These are phyloP conservation scores for Colletotrichum liriopes DNA, from an alignment of 2,329 filamentous ascomycete species.

Conservation along the genomic window DNA sequence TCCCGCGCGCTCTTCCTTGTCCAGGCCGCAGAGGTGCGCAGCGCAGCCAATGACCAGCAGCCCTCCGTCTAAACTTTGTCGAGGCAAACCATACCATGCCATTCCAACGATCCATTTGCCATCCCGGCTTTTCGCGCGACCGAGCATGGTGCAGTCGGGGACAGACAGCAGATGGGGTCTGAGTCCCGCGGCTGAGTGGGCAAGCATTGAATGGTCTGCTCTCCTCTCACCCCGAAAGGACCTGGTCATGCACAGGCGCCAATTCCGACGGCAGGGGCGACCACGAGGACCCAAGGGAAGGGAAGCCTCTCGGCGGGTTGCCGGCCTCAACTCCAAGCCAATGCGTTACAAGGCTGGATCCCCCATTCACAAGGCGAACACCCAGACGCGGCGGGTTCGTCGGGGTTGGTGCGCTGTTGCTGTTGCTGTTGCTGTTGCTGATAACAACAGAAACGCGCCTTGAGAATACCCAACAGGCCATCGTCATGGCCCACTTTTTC, in stretches of 20 bases:
- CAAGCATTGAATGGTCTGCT: conserved; percentile 9
- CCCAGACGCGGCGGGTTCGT: no score
- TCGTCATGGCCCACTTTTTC: conserved; percentile 16
- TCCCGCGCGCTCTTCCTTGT: neutral
- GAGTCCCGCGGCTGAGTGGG: conserved; percentile 12
- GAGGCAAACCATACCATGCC: neutral
- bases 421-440: conserved; percentile 1
- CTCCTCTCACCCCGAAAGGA: neutral
- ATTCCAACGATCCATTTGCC: neutral
- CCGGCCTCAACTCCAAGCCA: neutral
- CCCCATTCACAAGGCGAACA: neutral
- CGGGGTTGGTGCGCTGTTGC: neutral
- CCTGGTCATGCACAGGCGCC: neutral
- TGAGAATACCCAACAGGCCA: conserved; percentile 27
- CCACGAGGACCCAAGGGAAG: conserved; percentile 3
- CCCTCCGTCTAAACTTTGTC: conserved; percentile 5
- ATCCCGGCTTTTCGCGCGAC: conserved; percentile 3
- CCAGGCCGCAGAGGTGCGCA: conserved; percentile 1
- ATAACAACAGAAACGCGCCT: conserved; percentile 1
- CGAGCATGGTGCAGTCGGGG: neutral
- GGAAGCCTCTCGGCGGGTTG: conserved; percentile 9
- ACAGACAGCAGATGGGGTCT: conserved; percentile 2
- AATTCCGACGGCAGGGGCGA: neutral
- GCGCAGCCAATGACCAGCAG: neutral
- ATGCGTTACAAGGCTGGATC: neutral